phyloP scores from a whole-genome alignment of 768 basidiomycete genomes.

The Hericium erinaceus region DNA sequence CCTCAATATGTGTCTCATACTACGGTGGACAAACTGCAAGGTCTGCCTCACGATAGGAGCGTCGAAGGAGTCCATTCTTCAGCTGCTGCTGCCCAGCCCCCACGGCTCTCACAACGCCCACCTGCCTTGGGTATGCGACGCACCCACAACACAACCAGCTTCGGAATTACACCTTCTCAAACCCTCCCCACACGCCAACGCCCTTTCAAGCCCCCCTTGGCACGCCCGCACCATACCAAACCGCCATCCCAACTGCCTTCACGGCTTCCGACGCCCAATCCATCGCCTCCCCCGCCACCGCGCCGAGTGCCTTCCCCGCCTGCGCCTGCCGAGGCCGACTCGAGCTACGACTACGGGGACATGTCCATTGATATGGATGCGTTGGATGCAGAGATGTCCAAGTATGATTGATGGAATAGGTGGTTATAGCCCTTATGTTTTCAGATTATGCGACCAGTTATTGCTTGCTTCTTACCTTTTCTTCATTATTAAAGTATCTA shows the following conservation, averaged over 20 bases:
- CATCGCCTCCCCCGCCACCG: background rate
- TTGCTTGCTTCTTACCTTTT: too few species aligned
- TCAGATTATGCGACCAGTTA: too few species aligned
- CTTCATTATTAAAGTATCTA: too few species aligned
- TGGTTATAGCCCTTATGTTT: constrained; percentile 7
- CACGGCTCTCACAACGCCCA: background rate
- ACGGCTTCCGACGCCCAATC: background rate
- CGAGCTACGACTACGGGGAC: background rate
- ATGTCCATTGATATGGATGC: background rate
- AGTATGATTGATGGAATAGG: constrained; percentile 1
- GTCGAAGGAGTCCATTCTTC: too few species aligned
- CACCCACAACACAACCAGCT: background rate
- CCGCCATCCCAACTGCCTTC: background rate
- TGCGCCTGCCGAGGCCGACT: background rate
- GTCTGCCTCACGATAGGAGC: too few species aligned
- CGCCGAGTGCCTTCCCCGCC: background rate
- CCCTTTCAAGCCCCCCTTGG: background rate
- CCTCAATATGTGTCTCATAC: background rate
- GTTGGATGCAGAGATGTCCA: background rate
- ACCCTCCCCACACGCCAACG: background rate
- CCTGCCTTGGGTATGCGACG: background rate
- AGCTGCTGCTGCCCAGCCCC: background rate
- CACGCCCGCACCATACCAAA: background rate
- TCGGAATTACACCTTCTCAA: background rate
- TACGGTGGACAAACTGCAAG: background rate